Evolutionary conservation across 495 filamentous ascomycete genomes (phyloP), one percentile per base, ranked within the genome.

Genomic region (Astrothelium macrocarpum): DNA sequence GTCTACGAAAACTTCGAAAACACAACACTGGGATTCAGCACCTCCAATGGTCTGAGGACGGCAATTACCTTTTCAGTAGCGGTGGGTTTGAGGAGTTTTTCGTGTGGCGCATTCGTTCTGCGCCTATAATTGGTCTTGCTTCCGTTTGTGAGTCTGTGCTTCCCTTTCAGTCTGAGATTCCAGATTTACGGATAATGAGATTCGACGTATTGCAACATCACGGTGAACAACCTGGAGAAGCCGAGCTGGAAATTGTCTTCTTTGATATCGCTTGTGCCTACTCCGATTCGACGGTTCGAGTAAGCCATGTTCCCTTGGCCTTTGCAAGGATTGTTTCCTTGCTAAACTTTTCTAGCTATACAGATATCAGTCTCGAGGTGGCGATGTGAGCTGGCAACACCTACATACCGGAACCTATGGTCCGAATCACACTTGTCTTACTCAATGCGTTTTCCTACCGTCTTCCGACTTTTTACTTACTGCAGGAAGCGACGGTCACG

Each of bases 61-160:
- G 86, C 1, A 70, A 78, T 10, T 89, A 84, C 69, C 79, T 99
- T 11, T 87, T 97, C 70, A 94, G 88, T 62, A 90, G 88, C 66
- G 90, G 84, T 14, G 94, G 90, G 0, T 86, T 83, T 62, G 93
- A 96, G 68, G 95, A 97, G 69, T 87, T 97, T 65, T 93, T 84
- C 62, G 82, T 93, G 29, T 98, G 93, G 92, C 79, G 82, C 34
- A 70, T 96, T 12, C 73, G 76, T 1, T 68, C 62, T 1, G 71
- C 91, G 12, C 80, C 82, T 53, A 66, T 74, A 36, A 72, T 84
- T 64, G 77, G 84, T 63, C 56, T 87, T 46, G 79, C 85, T 32
- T 83, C 87, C 2, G 77, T 85, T 2, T 82, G 86, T 65, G 84
- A 90, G 67, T 84, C 84, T 0, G 73, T 77, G 11, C 86, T 83